Base-by-base conservation (phyloP, 768 basidiomycete genomes). In the Galerina marginata region DNA sequence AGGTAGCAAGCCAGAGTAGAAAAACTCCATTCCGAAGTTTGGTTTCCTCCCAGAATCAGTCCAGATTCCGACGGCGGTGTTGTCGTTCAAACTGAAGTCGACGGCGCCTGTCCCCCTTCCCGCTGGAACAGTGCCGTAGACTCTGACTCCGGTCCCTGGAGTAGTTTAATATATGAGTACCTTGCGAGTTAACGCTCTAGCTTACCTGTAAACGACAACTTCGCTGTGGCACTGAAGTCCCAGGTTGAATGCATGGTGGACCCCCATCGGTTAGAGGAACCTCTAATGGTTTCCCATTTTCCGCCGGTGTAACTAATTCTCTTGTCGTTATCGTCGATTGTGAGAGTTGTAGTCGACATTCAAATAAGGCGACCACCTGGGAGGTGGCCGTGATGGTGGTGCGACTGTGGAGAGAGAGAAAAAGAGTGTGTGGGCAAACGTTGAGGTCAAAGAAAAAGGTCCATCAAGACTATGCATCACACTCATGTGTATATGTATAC, bases 301-400 rank as follows among this genome's bases (percentile, higher is more conserved):
- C 51, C 51, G 29, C 29, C 29, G 23, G 58, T 29, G 29, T 62
- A 62, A 6, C 48, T 36, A 7, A 62, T 45, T 25, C 48, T 39
- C 10, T 25, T 9, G 44, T 62, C 61, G 43, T 62, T 62, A 51
- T 62, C 61, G 51, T 62, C 56, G n/a, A 62, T 54, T 6, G 44
- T 48, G 11, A 62, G 36, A 20, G 20, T 51, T 33, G 29, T 33
- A 33, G 29, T 33, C 29, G 29, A 33, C 29, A 33, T 33, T 33
- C 29, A 33, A 33, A 33, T 33, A 33, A 33, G 29, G 29, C 29
- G 29, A 33, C 29, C 29, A 33, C 29, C 29, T 5, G 29, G 29
- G 4, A 33, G 29, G 4, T 33, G 29, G 2, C 29, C 29, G 29
- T 7, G 29, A 7, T 7, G 29, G 29, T 33, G 29, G 4, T 33